A percentile compares a stretch with the other conserved stretches of the same genome.
phyloP scores from a whole-genome alignment of 2,329 filamentous ascomycete genomes.

The Drechslerella dactyloides region DNA sequence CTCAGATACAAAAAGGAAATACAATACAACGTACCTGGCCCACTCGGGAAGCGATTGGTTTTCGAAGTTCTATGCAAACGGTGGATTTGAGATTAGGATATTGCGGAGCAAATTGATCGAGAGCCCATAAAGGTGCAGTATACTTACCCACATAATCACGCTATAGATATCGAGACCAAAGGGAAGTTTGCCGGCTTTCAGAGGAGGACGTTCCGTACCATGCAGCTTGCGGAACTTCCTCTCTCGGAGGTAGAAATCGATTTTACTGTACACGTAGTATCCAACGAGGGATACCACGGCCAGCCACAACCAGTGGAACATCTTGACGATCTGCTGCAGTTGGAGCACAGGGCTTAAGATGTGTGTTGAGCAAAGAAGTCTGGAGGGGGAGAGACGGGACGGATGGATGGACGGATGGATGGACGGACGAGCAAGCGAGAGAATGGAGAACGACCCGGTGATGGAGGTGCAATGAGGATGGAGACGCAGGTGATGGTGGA shows the following conservation, averaged over 20 bases:
- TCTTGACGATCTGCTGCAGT: slow-evolving; percentile 9
- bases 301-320: slow-evolving; percentile 38
- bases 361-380: no score
- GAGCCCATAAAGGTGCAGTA: background rate
- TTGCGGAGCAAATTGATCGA: background rate
- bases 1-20: background rate
- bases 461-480: no score
- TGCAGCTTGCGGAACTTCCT: slow-evolving; percentile 31
- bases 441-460: no score
- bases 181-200: slow-evolving; percentile 15
- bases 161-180: slow-evolving; percentile 40
- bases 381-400: no score
- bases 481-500: no score
- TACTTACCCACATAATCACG: slow-evolving; percentile 44
- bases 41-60: slow-evolving; percentile 38
- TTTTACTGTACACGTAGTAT: slow-evolving; percentile 31
- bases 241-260: slow-evolving; percentile 33
- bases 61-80: slow-evolving; percentile 25
- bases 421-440: no score
- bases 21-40: slow-evolving; percentile 25
- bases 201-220: slow-evolving; percentile 22
- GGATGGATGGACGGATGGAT: no score
- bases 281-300: slow-evolving; percentile 30
- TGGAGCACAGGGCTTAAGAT: background rate
- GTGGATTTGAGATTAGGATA: background rate